Conservation (phyloP, 2,329 filamentous ascomycete genomes). For the Fusarium sp. region DNA sequence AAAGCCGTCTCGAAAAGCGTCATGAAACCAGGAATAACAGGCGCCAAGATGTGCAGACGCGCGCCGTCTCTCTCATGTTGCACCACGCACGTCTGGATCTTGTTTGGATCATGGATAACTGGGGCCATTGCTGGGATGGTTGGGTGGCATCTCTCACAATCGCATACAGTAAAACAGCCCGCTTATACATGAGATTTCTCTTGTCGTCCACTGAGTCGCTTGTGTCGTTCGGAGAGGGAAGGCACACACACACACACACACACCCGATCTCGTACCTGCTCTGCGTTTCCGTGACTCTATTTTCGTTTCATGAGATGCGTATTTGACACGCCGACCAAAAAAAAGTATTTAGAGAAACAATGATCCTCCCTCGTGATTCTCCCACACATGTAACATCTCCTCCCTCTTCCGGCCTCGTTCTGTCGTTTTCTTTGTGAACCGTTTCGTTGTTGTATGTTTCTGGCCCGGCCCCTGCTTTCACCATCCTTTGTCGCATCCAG, state of each 20-base stretch:
- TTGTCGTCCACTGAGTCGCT: conserved; percentile 12
- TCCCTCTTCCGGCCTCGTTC: conserved; percentile 5
- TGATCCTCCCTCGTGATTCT: conserved; percentile 20
- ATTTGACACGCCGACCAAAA: conserved; percentile 11
- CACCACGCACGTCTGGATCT: conserved; percentile 39
- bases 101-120: conserved; percentile 38
- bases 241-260: conserved; percentile 16
- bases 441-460: not conserved
- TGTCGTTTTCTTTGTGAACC: conserved; percentile 22
- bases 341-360: conserved; percentile 35
- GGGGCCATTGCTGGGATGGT: conserved; percentile 29
- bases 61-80: conserved; percentile 30
- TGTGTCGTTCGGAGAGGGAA: conserved; percentile 13
- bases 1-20: conserved; percentile 14
- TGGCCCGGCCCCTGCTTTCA: conserved; percentile 11
- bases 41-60: conserved; percentile 30
- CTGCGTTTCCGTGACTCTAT: conserved; percentile 25
- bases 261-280: conserved; percentile 21
- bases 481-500: conserved; percentile 1
- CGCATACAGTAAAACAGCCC: not conserved
- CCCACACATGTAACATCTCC: conserved; percentile 11
- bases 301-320: conserved; percentile 17
- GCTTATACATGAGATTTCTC: conserved; percentile 6
- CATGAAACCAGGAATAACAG: conserved; percentile 31
- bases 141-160: conserved; percentile 13